phyloP scores from a whole-genome alignment of 805 yeast species.

The Cyberlindnera euphorbiae region DNA sequence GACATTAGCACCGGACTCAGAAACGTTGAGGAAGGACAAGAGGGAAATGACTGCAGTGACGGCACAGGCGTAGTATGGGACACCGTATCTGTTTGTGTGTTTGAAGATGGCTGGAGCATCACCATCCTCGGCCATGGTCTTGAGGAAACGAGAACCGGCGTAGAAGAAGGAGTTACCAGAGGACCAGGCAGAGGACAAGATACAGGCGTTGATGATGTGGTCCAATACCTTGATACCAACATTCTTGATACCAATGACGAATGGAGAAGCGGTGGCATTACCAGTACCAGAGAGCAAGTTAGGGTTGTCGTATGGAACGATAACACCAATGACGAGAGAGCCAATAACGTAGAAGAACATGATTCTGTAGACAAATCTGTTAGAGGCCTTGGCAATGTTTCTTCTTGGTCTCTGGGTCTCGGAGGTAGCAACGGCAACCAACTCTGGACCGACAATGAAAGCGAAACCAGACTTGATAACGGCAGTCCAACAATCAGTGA shows the following conservation, averaged over 20 bases:
- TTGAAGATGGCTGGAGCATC: conserved; percentile 71
- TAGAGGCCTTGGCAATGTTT: conserved; percentile 57
- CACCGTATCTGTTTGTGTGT: conserved; percentile 62
- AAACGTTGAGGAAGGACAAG: conserved; percentile 66
- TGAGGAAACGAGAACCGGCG: conserved; percentile 69
- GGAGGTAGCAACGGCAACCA: conserved; percentile 53
- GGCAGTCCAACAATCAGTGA: conserved; percentile 60
- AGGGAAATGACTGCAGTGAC: conserved; percentile 41
- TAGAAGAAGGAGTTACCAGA: conserved; percentile 80
- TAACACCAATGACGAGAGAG: conserved; percentile 61
- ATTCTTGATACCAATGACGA: conserved; percentile 72
- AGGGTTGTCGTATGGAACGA: conserved; percentile 58
- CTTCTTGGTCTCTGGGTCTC: conserved; percentile 57
- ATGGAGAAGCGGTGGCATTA: conserved; percentile 71
- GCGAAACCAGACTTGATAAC: conserved; percentile 63
- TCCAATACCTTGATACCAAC: conserved; percentile 66
- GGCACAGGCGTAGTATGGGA: conserved; percentile 55
- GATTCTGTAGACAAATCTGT: conserved; percentile 50
- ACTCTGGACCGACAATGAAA: conserved; percentile 59
- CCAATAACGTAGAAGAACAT: conserved; percentile 60
- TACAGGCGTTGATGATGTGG: conserved; percentile 73
- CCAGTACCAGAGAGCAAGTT: conserved; percentile 44
- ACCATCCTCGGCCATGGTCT: conserved; percentile 67
- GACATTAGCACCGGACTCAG: conserved; percentile 49
- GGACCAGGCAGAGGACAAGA: conserved; percentile 72